Conservation (phyloP, 1,284 basidiomycete species). For the Termitomyces sp. region DNA sequence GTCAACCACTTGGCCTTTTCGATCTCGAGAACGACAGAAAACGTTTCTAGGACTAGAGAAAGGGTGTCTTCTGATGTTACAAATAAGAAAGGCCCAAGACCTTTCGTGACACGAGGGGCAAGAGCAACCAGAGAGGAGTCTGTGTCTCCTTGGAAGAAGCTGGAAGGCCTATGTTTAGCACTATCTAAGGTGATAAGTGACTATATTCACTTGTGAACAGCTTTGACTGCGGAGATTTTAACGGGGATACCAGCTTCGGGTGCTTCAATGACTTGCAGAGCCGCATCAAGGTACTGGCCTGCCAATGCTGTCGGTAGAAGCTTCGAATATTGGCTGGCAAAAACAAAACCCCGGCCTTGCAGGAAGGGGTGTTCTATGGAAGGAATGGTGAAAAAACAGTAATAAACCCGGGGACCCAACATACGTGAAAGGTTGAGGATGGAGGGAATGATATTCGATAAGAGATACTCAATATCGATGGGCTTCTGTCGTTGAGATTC, state of each 20-base stretch:
- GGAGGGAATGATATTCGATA: slow-evolving; percentile 76
- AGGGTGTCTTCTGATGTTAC: slow-evolving; percentile 84
- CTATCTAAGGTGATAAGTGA: background rate
- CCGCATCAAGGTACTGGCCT: slow-evolving; percentile 82
- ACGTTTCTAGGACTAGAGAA: slow-evolving; percentile 84
- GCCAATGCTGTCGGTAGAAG: slow-evolving; percentile 69
- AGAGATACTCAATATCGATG: slow-evolving; percentile 74
- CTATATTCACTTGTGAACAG: slow-evolving; percentile 73
- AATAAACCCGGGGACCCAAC: background rate
- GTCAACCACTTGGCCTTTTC: slow-evolving; percentile 70
- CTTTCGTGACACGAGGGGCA: slow-evolving; percentile 73
- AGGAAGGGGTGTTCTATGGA: slow-evolving; percentile 77
- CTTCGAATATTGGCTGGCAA: slow-evolving; percentile 85
- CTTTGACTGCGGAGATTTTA: slow-evolving; percentile 91
- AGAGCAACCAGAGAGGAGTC: slow-evolving; percentile 58
- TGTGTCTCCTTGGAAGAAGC: slow-evolving; percentile 65
- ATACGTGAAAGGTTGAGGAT: slow-evolving; percentile 63
- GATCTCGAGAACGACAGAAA: slow-evolving; percentile 74
- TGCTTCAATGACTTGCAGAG: slow-evolving; percentile 80
- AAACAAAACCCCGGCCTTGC: slow-evolving; percentile 92
- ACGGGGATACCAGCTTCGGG: slow-evolving; percentile 71
- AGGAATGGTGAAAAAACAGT: background rate
- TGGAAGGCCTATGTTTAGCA: slow-evolving; percentile 23
- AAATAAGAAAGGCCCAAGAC: slow-evolving; percentile 80
- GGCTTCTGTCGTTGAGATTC: slow-evolving; percentile 57